Evolutionary conservation across 345 rosid genomes (phyloP), one percentile per base, ranked within the genome.

Genomic region (Nephelium lappaceum): DNA sequence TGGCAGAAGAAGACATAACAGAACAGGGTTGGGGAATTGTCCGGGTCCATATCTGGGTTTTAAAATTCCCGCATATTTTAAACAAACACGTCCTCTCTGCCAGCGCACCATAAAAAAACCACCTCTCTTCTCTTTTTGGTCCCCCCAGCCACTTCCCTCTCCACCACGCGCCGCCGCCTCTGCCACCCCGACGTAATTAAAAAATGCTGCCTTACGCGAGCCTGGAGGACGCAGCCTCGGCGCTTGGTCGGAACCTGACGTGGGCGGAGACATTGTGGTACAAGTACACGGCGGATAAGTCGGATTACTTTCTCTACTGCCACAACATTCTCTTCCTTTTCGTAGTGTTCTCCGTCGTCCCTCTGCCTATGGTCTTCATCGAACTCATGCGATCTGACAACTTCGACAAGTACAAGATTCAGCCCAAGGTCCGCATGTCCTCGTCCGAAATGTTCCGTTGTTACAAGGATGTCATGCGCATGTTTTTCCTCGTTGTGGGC

Each of bases 271-370:
- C 90, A 1, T 38, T 88, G 9, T 95, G 99, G 99, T 90, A 89
- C 87, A 86, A 87, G 74, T 95, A 95, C 93, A 91, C 99, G 45
- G 92, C 90, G 9, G 74, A 81, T 0, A 93, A 88, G 76, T 93
- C 99, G 24, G 96, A 95, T 85, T 93, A 93, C 89, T 88, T 71
- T 79, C 92, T 95, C 53, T 92, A 82, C 85, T 90, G 97, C 78
- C 99, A 95, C 87, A 92, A 88, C 85, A 88, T 93, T 76, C 63
- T 93, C 58, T 89, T 93, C 79, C 78, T 95, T 51, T 92, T 93
- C 78, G 62, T 91, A 63, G 73, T 88, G 71, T 93, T 95, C 87
- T 86, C 98, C 0, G 43, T 93, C 55, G 95, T 81, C 65, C 99
- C 99, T 19, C 71, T 93, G 31, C 99, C 99, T 27, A 27, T 91